Conservation (phyloP, 257 asterid species). For the Galeopsis tetrahit region DNA sequence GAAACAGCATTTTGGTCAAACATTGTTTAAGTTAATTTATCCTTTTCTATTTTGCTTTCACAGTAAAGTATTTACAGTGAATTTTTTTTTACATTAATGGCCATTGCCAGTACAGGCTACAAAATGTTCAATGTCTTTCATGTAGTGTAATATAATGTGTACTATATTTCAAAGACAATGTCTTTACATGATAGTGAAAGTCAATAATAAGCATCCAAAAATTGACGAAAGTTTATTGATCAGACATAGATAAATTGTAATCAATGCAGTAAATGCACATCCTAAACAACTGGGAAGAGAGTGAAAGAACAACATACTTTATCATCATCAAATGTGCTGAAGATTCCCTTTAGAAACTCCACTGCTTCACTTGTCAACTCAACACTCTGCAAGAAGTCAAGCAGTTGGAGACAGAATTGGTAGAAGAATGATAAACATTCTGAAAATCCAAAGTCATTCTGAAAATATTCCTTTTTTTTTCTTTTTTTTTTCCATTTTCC, state of each 20-base stretch:
- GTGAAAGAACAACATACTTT: constrained; percentile 57
- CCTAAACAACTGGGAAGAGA: constrained; percentile 27
- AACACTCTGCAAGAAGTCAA: constrained; percentile 75
- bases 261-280: constrained; percentile 10
- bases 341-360: constrained; percentile 93
- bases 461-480: no score
- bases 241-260: not conserved
- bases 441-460: not conserved
- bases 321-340: constrained; percentile 87
- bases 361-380: constrained; percentile 96
- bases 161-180: constrained; percentile 11
- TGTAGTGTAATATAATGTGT: constrained; percentile 7
- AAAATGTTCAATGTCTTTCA: constrained; percentile 14
- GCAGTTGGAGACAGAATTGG: constrained; percentile 27
- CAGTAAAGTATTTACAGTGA: constrained; percentile 2
- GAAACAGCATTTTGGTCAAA: constrained; percentile 4
- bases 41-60: not conserved
- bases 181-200: not conserved
- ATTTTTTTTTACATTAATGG: not conserved
- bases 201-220: not conserved
- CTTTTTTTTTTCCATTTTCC: no score
- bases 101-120: not conserved
- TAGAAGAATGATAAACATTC: constrained; percentile 27
- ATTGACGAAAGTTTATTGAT: not conserved
- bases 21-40: constrained; percentile 15